Percentiles rank a stretch among this genome's conserved stretches.
Conservation (phyloP, 2,329 filamentous ascomycete genomes). For the Hypoxylon sp. region DNA sequence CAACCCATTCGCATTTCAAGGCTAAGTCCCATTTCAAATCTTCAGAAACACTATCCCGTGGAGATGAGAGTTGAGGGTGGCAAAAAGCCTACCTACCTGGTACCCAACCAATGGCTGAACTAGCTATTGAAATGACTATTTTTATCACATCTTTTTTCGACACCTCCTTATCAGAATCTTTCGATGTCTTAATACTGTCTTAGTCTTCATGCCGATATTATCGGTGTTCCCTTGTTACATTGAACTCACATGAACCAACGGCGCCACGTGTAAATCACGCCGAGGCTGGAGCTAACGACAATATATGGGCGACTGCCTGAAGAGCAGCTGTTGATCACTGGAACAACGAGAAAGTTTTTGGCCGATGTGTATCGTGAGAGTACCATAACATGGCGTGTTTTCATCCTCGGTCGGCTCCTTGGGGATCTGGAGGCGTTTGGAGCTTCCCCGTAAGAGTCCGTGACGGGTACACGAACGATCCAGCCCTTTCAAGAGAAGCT, state of each 20-base stretch:
- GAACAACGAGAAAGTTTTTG: slow-evolving; percentile 1
- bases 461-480: slow-evolving; percentile 29
- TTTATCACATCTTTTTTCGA: slow-evolving; percentile 4
- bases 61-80: neutral
- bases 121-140: neutral
- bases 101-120: neutral
- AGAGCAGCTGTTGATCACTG: slow-evolving; percentile 39
- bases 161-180: slow-evolving; percentile 31
- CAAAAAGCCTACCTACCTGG: neutral
- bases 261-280: slow-evolving; percentile 46
- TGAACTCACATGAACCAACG: slow-evolving; percentile 32
- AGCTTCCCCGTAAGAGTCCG: slow-evolving; percentile 14
- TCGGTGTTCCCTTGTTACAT: slow-evolving; percentile 18
- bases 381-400: slow-evolving; percentile 26
- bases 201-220: slow-evolving; percentile 21
- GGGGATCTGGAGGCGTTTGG: slow-evolving; percentile 12
- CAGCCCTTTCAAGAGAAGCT: slow-evolving; percentile 8
- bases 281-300: slow-evolving; percentile 17
- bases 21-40: neutral
- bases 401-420: slow-evolving; percentile 11
- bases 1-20: slow-evolving; percentile 11
- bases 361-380: slow-evolving; percentile 40
- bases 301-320: slow-evolving; percentile 35
- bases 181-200: slow-evolving; percentile 50
- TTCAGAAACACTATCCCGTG: slow-evolving; percentile 5